A percentile compares a stretch with the other conserved stretches of the same genome.
Conservation (phyloP, 2,329 filamentous ascomycete species). For the Oidium heveae region DNA sequence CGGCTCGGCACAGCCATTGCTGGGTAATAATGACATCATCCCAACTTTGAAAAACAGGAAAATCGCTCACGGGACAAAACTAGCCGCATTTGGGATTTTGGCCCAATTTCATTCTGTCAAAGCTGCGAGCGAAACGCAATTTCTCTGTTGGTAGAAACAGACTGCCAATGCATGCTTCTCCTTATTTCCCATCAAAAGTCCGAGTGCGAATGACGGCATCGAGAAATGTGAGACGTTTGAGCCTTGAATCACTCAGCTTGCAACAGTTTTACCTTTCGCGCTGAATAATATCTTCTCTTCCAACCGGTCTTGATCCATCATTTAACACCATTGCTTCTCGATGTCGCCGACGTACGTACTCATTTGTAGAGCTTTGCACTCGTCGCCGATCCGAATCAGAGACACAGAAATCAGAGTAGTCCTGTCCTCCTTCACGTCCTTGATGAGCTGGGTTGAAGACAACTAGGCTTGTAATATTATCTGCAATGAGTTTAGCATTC, state of each 20-base stretch:
- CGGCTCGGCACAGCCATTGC: no score
- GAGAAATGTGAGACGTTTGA: no score
- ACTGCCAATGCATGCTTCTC: no score
- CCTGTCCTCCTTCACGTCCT: constrained; percentile 21
- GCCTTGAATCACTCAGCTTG: background rate
- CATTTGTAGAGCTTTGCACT: constrained; percentile 38
- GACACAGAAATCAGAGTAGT: constrained; percentile 11
- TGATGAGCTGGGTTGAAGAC: constrained; percentile 21
- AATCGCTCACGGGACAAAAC: no score
- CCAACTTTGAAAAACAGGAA: no score
- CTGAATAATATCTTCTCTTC: constrained; percentile 56
- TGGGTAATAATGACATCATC: no score
- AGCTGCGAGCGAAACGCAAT: no score
- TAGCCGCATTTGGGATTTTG: no score
- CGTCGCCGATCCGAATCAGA: constrained; percentile 17
- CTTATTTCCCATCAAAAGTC: no score
- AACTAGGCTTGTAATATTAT: constrained; percentile 19
- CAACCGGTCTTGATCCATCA: constrained; percentile 54
- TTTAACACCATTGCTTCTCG: constrained; percentile 80
- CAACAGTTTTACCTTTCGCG: constrained; percentile 4
- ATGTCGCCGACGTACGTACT: constrained; percentile 46
- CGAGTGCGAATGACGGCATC: no score
- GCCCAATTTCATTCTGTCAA: no score
- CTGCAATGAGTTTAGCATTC: constrained; percentile 10
- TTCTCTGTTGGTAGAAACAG: no score